phyloP scores from a whole-genome alignment of 2,329 filamentous ascomycete genomes.

The Nigrograna mackinnonii region DNA sequence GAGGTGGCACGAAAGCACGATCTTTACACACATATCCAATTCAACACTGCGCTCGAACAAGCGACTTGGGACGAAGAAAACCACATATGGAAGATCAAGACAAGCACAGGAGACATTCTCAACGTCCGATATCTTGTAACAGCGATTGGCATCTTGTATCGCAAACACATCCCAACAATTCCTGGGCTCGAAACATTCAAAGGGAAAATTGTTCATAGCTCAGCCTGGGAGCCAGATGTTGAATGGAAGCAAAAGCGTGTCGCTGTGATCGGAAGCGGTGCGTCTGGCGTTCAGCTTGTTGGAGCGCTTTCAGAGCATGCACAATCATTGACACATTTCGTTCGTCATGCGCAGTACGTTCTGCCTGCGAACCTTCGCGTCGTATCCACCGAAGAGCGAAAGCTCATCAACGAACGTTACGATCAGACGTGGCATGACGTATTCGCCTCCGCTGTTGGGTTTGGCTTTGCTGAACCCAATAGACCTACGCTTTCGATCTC shows the following conservation, averaged over 20 bases:
- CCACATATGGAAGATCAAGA: constrained; percentile 33
- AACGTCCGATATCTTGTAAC: constrained; percentile 1
- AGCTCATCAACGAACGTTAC: background rate
- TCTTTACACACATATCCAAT: constrained; percentile 12
- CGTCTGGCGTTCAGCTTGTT: background rate
- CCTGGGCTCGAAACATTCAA: background rate
- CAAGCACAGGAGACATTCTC: constrained; percentile 22
- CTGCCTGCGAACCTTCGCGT: background rate
- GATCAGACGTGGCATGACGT: background rate
- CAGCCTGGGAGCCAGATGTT: background rate
- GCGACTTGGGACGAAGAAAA: constrained; percentile 37
- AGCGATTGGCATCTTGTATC: background rate
- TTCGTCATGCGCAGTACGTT: background rate
- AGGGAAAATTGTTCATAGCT: background rate
- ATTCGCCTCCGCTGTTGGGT: background rate
- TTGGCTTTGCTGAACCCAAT: background rate
- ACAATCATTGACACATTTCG: background rate
- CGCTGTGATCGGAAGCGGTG: background rate
- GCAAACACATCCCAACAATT: background rate
- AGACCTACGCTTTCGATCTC: background rate
- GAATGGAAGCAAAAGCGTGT: background rate
- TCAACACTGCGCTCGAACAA: constrained; percentile 41
- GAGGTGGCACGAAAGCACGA: background rate
- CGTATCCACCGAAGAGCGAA: background rate
- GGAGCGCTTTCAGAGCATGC: background rate